A percentile compares a stretch with the other conserved stretches of the same genome.
Conservation (phyloP, 192 early-diverging fungal species). For the Backusella macrospora region DNA sequence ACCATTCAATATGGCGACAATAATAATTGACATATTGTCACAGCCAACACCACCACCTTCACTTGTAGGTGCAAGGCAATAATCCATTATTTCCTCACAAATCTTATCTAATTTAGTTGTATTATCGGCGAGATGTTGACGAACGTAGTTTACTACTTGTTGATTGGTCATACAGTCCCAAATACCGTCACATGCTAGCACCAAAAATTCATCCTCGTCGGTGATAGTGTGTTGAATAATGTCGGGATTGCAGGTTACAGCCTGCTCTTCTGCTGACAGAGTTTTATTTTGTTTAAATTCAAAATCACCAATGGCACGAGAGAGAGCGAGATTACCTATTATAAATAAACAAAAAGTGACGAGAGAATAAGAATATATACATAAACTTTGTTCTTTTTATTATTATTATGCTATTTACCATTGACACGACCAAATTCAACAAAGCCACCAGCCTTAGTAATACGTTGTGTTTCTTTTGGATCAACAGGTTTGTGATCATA, state of each 20-base stretch:
- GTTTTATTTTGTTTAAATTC: constrained; percentile 93
- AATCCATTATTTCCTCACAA: constrained; percentile 91
- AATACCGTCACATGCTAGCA: constrained; percentile 98
- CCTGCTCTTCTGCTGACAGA: constrained; percentile 83
- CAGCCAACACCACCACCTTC: constrained; percentile 93
- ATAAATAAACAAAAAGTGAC: no score
- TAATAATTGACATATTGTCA: constrained; percentile 99
- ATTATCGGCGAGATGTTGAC: constrained; percentile 66
- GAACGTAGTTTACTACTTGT: constrained; percentile 86
- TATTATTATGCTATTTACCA: constrained; percentile 56
- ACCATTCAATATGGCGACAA: constrained; percentile 85
- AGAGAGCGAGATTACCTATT: constrained; percentile 89
- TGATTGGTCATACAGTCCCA: constrained; percentile 98
- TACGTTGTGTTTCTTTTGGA: constrained; percentile 82
- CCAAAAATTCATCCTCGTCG: constrained; percentile 88
- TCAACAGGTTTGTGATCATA: constrained; percentile 96
- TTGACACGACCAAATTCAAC: constrained; percentile 99
- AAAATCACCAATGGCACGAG: constrained; percentile 97
- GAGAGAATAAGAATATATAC: no score
- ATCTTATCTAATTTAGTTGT: constrained; percentile 60
- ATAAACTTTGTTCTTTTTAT: background rate
- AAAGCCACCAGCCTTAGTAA: constrained; percentile 91
- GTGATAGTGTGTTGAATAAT: constrained; percentile 62
- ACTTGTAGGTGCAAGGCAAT: constrained; percentile 86
- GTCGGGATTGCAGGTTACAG: constrained; percentile 91